Percentiles rank a stretch among this genome's conserved stretches.
phyloP scores from a whole-genome alignment of 129 eudicot genomes.

The Heracleum sosnowskyi region DNA sequence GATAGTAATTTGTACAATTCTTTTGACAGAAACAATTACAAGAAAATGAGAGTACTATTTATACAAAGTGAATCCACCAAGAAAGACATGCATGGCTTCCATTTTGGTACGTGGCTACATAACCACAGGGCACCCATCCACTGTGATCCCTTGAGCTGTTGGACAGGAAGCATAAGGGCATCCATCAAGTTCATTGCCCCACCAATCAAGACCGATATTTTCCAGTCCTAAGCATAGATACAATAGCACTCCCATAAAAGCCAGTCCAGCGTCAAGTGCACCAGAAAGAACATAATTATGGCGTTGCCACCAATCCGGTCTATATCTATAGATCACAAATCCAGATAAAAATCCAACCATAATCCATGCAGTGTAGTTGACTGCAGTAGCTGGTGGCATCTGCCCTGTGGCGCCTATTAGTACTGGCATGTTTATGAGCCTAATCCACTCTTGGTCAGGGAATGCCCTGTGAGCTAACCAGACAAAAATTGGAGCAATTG shows the following conservation, averaged over 20 bases:
- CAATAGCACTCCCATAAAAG: slow-evolving; percentile 86
- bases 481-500: slow-evolving; percentile 71
- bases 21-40: neutral
- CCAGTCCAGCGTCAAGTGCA: slow-evolving; percentile 78
- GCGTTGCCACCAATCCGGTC: slow-evolving; percentile 80
- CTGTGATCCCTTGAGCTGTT: slow-evolving; percentile 49
- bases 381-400: slow-evolving; percentile 98
- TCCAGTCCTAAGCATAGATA: slow-evolving; percentile 68
- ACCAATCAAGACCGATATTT: slow-evolving; percentile 56
- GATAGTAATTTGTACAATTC: neutral
- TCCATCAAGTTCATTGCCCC: slow-evolving; percentile 85
- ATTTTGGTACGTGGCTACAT: neutral
- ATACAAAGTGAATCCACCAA: neutral
- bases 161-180: slow-evolving; percentile 90
- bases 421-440: slow-evolving; percentile 78
- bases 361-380: slow-evolving; percentile 84
- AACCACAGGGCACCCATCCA: slow-evolving; percentile 71
- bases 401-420: slow-evolving; percentile 71
- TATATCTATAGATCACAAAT: slow-evolving; percentile 54
- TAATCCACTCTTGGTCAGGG: slow-evolving; percentile 78
- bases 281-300: slow-evolving; percentile 86
- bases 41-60: neutral
- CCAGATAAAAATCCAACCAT: slow-evolving; percentile 77
- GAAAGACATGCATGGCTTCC: neutral
- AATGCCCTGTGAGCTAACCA: slow-evolving; percentile 83